phyloP scores from a whole-genome alignment of 441 rosid genomes.

The Pelargonium fulgidum region DNA sequence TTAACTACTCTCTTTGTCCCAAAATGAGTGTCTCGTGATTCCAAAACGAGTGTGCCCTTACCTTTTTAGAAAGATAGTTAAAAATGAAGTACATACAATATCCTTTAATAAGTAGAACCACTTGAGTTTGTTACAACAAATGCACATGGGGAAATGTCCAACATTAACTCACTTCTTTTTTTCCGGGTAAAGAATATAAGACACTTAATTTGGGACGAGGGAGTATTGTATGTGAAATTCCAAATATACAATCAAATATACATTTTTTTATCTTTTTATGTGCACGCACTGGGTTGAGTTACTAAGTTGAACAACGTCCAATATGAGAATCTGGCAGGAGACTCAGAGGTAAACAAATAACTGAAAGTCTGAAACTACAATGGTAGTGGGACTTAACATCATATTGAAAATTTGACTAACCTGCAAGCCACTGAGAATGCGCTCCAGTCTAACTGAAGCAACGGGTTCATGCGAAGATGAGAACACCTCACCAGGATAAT shows the following conservation, averaged over 20 bases:
- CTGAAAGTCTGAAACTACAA: too few relatives aligned
- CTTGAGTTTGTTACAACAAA: too few relatives aligned
- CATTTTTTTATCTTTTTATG: neutral
- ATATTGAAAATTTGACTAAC: conserved; percentile 29
- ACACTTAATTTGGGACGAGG: too few relatives aligned
- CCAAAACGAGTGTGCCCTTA: too few relatives aligned
- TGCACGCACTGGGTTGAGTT: too few relatives aligned
- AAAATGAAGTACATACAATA: neutral
- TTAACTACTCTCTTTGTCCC: too few relatives aligned
- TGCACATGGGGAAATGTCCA: neutral
- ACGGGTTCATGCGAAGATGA: conserved; percentile 75
- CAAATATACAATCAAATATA: neutral
- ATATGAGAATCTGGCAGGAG: too few relatives aligned
- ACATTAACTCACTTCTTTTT: too few relatives aligned
- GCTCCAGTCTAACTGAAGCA: conserved; percentile 82
- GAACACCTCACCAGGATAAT: conserved; percentile 87
- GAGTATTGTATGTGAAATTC: neutral
- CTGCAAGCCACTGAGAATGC: conserved; percentile 89
- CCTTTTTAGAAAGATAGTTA: neutral
- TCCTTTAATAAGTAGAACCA: neutral
- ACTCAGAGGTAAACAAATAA: too few relatives aligned
- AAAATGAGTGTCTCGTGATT: too few relatives aligned
- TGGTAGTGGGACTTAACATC: too few relatives aligned
- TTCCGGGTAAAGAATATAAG: too few relatives aligned
- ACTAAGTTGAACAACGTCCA: neutral